Evolutionary conservation across 495 filamentous ascomycete species (phyloP), one percentile per base, ranked within the genome.

Genomic region (Aspergillus sclerotiicarbonarius): DNA sequence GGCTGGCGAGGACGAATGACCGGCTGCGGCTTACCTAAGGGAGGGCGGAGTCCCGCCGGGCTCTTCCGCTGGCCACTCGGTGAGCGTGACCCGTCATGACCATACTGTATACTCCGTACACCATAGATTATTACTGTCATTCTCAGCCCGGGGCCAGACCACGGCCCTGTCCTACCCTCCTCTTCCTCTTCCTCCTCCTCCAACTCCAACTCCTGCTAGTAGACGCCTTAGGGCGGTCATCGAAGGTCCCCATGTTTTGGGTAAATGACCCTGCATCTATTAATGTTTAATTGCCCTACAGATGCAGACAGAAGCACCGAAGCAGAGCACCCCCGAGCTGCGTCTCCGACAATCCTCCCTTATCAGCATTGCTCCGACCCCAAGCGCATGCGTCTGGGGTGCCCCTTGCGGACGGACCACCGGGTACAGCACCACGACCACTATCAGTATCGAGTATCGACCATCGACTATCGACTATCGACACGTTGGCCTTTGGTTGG

Each of bases 31-130:
- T 12, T 37, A 29, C 39, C 29, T 29, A 58, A 57, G 35, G 54
- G 57, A 47, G 57, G 65, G 69, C 70, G 71, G 67, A 70, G 68
- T 73, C 72, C 73, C 69, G 68, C 71, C 66, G 67, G 66, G 50
- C 57, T 57, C 48, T 66, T 75, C 71, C 71, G 71, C 71, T 65
- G 67, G 37, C 48, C 51, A 53, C n/a, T 62, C 49, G 59, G 65
- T 59, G 61, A 8, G 20, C 18, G 53, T 56, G 43, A 61, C 59
- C 41, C 9, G 59, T 54, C 43, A 57, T 57, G 54, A 61, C 58
- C 18, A 13, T 31, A 33, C 32, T 35, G 43, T 21, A 25, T 25
- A 49, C 19, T 21, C 44, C 8, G 41, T 8, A 45, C n/a, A 37
- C 35, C 35, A 37, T 13, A 3, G 10, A 12, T 2, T 33, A 33